Conservation (phyloP, 2,329 filamentous ascomycete genomes). For the Colletotrichum musicola region DNA sequence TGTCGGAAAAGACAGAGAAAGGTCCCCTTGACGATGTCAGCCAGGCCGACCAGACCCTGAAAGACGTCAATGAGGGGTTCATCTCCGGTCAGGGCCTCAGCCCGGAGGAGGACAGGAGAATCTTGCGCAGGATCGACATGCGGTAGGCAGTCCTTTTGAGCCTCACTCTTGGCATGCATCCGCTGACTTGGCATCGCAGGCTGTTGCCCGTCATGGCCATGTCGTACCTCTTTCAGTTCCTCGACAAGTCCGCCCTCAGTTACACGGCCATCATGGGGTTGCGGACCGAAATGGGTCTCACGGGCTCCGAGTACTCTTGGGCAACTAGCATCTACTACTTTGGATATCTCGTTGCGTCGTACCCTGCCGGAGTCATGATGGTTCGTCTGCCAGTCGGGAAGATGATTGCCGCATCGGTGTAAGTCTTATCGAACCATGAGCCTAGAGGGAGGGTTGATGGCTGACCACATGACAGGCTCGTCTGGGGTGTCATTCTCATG, state of each 20-base stretch:
- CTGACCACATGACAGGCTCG: slow-evolving; percentile 25
- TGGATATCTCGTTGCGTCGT: slow-evolving; percentile 57
- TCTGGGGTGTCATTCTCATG: slow-evolving; percentile 43
- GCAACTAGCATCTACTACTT: slow-evolving; percentile 64
- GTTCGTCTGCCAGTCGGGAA: slow-evolving; percentile 52
- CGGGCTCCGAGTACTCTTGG: slow-evolving; percentile 65
- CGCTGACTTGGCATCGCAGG: slow-evolving; percentile 53
- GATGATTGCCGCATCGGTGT: slow-evolving; percentile 41
- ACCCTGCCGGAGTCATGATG: slow-evolving; percentile 57
- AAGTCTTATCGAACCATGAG: neutral
- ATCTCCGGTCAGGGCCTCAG: slow-evolving; percentile 80
- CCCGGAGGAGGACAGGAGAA: slow-evolving; percentile 72
- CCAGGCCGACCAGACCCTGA: slow-evolving; percentile 45
- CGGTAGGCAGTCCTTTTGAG: slow-evolving; percentile 61
- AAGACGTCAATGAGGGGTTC: slow-evolving; percentile 79
- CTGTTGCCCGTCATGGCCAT: slow-evolving; percentile 63
- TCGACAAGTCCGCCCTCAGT: slow-evolving; percentile 44
- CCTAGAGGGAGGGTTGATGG: no score
- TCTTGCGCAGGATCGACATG: slow-evolving; percentile 38
- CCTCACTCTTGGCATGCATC: slow-evolving; percentile 35
- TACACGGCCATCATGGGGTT: slow-evolving; percentile 60
- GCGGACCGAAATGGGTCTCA: slow-evolving; percentile 57
- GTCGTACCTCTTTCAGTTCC: slow-evolving; percentile 30
- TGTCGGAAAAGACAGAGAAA: slow-evolving; percentile 18
- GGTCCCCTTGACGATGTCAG: neutral